These are phyloP conservation scores for Clonostachys rosea DNA, from an alignment of 2,329 filamentous ascomycete species.

Conservation along the genomic window DNA sequence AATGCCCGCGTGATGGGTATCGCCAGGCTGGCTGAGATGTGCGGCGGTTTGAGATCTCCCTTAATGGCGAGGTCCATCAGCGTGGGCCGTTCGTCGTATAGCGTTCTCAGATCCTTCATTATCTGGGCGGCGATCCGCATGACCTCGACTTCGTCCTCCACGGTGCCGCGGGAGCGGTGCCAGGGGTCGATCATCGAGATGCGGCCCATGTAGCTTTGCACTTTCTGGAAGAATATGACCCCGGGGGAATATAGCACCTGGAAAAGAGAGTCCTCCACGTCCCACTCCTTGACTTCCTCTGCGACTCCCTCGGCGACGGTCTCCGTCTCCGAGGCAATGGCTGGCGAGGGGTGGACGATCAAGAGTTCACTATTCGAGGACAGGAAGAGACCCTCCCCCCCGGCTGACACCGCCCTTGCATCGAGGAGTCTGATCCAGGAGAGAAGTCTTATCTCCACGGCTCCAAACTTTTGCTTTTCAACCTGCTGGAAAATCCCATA, in stretches of 20 bases:
- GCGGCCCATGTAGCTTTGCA: conserved; percentile 51
- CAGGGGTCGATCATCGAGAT: conserved; percentile 52
- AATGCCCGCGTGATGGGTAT: conserved; percentile 46
- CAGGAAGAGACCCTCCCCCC: conserved; percentile 49
- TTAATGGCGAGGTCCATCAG: conserved; percentile 52
- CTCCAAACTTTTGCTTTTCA: conserved; percentile 25
- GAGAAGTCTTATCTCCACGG: conserved; percentile 40
- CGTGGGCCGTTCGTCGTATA: conserved; percentile 44
- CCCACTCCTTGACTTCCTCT: conserved; percentile 17
- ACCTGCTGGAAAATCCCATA: conserved; percentile 37
- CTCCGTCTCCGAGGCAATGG: conserved; percentile 20
- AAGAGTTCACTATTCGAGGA: conserved; percentile 38
- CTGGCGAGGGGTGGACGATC: conserved; percentile 34
- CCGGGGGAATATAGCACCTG: conserved; percentile 49
- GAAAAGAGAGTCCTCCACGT: conserved; percentile 46
- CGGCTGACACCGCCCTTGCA: conserved; percentile 48
- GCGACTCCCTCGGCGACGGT: conserved; percentile 8
- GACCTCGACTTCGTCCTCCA: conserved; percentile 53
- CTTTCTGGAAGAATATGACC: conserved; percentile 52
- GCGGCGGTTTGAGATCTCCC: conserved; percentile 40
- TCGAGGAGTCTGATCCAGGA: conserved; percentile 52
- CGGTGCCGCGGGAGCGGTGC: conserved; percentile 49
- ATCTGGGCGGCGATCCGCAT: conserved; percentile 49
- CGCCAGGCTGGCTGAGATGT: conserved; percentile 42
- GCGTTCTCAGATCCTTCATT: conserved; percentile 37